phyloP scores from a whole-genome alignment of 352 stramenopile species.

The Pythium coloratum region DNA sequence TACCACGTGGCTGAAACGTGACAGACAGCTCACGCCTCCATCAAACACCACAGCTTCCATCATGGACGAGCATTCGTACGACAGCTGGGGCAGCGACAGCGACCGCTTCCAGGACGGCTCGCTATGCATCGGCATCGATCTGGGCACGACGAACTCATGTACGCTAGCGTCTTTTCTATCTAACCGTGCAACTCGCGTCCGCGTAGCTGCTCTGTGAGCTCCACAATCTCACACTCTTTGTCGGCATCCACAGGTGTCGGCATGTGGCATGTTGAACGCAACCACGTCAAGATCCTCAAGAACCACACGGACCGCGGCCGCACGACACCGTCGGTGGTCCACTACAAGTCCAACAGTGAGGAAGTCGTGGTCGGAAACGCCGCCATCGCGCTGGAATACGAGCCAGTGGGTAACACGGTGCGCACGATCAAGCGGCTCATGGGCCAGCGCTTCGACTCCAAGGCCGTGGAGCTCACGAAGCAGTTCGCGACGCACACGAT shows the following conservation, averaged over 20 bases:
- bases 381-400: slow-evolving; percentile 53
- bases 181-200: not conserved
- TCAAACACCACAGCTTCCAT: not conserved
- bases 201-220: not conserved
- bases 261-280: slow-evolving; percentile 78
- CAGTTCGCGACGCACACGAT: slow-evolving; percentile 60
- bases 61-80: slow-evolving; percentile 49
- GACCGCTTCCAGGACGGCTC: slow-evolving; percentile 72
- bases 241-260: slow-evolving; percentile 44
- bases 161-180: slow-evolving; percentile 8
- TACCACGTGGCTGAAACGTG: not conserved
- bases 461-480: slow-evolving; percentile 55
- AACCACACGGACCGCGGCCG: slow-evolving; percentile 56
- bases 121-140: slow-evolving; percentile 98
- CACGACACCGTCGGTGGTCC: slow-evolving; percentile 81
- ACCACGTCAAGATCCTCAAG: slow-evolving; percentile 87
- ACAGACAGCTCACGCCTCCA: not conserved
- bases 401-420: slow-evolving; percentile 69
- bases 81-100: slow-evolving; percentile 72
- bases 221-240: slow-evolving; percentile 6
- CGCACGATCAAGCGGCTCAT: slow-evolving; percentile 85
- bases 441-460: slow-evolving; percentile 54
- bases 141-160: slow-evolving; percentile 99
- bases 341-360: slow-evolving; percentile 56
- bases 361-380: slow-evolving; percentile 50